phyloP scores from a whole-genome alignment of 495 filamentous ascomycete genomes.

The Astrocystis sublimbata region DNA sequence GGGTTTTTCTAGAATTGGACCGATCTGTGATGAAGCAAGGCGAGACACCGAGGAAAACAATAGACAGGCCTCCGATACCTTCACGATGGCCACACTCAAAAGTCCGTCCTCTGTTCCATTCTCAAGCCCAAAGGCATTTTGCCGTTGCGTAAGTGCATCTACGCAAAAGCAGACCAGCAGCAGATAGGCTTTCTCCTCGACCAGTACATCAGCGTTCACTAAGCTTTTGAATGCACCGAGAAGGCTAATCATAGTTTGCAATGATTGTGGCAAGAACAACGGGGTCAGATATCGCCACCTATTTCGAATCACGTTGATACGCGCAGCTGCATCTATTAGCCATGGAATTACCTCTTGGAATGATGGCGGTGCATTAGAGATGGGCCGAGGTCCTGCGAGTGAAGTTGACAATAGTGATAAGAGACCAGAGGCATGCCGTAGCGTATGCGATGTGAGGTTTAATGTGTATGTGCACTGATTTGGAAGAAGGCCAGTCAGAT shows the following conservation, averaged over 20 bases:
- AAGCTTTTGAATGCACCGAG: conserved; percentile 17
- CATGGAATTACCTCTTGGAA: conserved; percentile 36
- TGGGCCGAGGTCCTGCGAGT: conserved; percentile 19
- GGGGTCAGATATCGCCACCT: conserved; percentile 30
- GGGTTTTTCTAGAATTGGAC: conserved; percentile 29
- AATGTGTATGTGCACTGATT: conserved; percentile 30
- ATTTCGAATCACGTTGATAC: conserved; percentile 29
- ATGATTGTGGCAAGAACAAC: conserved; percentile 21
- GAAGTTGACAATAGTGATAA: conserved; percentile 37
- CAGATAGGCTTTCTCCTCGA: conserved; percentile 37
- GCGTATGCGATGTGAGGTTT: conserved; percentile 24
- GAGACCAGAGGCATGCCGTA: conserved; percentile 34
- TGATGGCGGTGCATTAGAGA: conserved; percentile 20
- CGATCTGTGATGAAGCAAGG: conserved; percentile 36
- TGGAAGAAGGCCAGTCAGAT: conserved; percentile 17
- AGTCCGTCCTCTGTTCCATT: conserved; percentile 17
- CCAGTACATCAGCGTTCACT: conserved; percentile 19
- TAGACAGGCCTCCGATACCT: conserved; percentile 34
- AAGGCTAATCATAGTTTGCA: conserved; percentile 32
- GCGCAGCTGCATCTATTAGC: conserved; percentile 39
- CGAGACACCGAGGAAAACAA: conserved; percentile 33
- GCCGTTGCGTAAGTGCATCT: conserved; percentile 22
- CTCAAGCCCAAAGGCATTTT: conserved; percentile 1
- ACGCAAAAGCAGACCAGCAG: conserved; percentile 35
- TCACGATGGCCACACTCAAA: conserved; percentile 32